Base-by-base conservation (phyloP, 2,329 filamentous ascomycete species). In the Fusarium stilboides region DNA sequence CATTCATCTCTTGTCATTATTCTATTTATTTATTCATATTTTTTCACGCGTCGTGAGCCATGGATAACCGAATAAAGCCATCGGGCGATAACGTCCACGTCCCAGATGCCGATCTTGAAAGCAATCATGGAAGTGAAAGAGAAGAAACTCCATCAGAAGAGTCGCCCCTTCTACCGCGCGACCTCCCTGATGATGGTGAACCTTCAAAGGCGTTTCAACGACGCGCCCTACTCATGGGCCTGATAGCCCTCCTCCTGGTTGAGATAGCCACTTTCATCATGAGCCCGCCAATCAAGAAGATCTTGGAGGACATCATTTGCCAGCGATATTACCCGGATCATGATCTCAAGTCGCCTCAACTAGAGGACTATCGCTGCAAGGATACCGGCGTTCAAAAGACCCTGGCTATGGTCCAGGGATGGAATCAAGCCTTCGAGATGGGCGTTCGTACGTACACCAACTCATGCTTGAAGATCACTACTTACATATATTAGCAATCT, bases 241-340 rank as follows among this genome's bases (percentile, higher is more conserved):
- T 81, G 43, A 17, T 83, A 3, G 77, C 81, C 24, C 67, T 87
- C 40, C 77, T 86, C 51, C 66, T 86, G 42, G 65, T 84, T 52
- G 81, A 83, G 49, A 76, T 84, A 82, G 80, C 62, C 71, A 80
- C 13, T 10, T 77, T 71, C 57, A 73, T 77, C 56, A 78, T 75
- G 65, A 79, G 55, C 20, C 79, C 85, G 5, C 84, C 87, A 1
- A 73, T 77, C 44, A 84, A 82, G 50, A 82, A 84, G 54, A 80
- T 88, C 51, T 81, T 85, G 67, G 87, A 89, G 72, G 80, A 82
- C 52, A 81, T 88, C 45, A 82, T 87, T 44, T 89, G 87, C 74
- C 82, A 83, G 24, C 71, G 79, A 17, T 80, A 83, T 63, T 85
- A 83, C 66, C 81, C 84, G 7, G 77, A 81, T 3, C 75, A 81